Conservation (phyloP, 2,329 filamentous ascomycete species). For the Ampelomyces quisqualis region DNA sequence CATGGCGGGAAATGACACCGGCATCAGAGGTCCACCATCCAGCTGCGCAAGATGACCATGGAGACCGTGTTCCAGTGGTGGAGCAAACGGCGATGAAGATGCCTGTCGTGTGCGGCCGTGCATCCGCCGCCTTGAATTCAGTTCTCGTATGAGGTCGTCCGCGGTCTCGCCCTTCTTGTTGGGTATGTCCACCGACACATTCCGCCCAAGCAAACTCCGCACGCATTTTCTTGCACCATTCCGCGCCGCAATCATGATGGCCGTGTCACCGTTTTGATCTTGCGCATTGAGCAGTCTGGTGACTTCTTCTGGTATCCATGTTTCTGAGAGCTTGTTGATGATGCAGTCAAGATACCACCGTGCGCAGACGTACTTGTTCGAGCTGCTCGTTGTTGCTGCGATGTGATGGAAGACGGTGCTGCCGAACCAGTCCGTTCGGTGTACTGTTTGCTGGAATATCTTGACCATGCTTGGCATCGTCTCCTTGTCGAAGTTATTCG, state of each 20-base stretch:
- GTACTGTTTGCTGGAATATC: conserved; percentile 79
- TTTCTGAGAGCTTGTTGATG: conserved; percentile 80
- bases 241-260: conserved; percentile 80
- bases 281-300: conserved; percentile 77
- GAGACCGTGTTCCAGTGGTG: conserved; percentile 38
- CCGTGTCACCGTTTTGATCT: conserved; percentile 87
- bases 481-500: conserved; percentile 92
- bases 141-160: conserved; percentile 74
- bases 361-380: conserved; percentile 83
- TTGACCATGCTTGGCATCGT: conserved; percentile 84
- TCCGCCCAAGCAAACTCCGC: conserved; percentile 68
- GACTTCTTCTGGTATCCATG: conserved; percentile 72
- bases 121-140: conserved; percentile 68
- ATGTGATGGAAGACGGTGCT: conserved; percentile 94
- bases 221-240: conserved; percentile 80
- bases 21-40: conserved; percentile 27
- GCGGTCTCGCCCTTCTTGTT: conserved; percentile 82
- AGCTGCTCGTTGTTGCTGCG: conserved; percentile 79
- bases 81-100: conserved; percentile 66
- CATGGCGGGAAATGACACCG: conserved; percentile 28
- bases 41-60: conserved; percentile 30
- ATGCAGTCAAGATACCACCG: conserved; percentile 93
- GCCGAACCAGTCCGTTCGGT: conserved; percentile 74
- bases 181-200: conserved; percentile 77
- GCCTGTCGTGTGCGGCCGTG: conserved; percentile 61